These are phyloP conservation scores for Xylariaceae sp. DNA, from an alignment of 2,329 filamentous ascomycete species.

Conservation along the genomic window DNA sequence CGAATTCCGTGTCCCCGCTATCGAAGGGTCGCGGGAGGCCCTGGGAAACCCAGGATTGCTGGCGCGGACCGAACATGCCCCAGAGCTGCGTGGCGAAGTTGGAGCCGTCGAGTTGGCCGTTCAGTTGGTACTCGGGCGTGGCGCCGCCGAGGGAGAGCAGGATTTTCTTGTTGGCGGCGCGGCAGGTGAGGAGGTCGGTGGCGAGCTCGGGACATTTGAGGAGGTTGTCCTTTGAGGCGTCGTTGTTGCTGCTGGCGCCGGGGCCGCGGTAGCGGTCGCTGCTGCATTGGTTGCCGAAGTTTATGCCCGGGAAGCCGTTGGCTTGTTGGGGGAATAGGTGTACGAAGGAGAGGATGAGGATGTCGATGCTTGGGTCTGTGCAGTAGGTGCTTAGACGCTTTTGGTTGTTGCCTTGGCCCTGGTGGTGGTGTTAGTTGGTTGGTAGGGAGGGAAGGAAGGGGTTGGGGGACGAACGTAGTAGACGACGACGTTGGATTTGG, in stretches of 20 bases:
- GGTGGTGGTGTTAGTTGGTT: neutral
- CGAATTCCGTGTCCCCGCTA: conserved; percentile 21
- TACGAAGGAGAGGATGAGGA: conserved; percentile 42
- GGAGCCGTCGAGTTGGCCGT: conserved; percentile 33
- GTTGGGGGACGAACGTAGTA: conserved; percentile 35
- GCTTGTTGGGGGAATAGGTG: conserved; percentile 37
- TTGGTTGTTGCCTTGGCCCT: conserved; percentile 39
- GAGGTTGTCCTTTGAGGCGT: conserved; percentile 30
- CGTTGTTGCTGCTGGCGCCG: conserved; percentile 30
- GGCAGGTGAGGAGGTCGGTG: conserved; percentile 36
- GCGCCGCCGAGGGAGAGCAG: conserved; percentile 39
- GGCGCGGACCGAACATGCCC: conserved; percentile 37
- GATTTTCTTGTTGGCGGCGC: conserved; percentile 36
- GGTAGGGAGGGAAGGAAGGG: no score
- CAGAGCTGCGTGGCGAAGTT: conserved; percentile 34
- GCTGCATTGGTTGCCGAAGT: conserved; percentile 39
- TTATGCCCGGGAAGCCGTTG: conserved; percentile 36
- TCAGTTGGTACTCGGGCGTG: conserved; percentile 33
- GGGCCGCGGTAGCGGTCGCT: conserved; percentile 29
- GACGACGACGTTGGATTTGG: conserved; percentile 36
- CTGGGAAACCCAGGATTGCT: conserved; percentile 27
- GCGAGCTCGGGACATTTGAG: conserved; percentile 34
- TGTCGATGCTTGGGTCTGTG: conserved; percentile 35
- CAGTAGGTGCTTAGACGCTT: conserved; percentile 34
- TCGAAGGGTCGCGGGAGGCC: conserved; percentile 29